These are phyloP conservation scores for Volvox carteri DNA, from an alignment of 163 green algal species.

Conservation along the genomic window DNA sequence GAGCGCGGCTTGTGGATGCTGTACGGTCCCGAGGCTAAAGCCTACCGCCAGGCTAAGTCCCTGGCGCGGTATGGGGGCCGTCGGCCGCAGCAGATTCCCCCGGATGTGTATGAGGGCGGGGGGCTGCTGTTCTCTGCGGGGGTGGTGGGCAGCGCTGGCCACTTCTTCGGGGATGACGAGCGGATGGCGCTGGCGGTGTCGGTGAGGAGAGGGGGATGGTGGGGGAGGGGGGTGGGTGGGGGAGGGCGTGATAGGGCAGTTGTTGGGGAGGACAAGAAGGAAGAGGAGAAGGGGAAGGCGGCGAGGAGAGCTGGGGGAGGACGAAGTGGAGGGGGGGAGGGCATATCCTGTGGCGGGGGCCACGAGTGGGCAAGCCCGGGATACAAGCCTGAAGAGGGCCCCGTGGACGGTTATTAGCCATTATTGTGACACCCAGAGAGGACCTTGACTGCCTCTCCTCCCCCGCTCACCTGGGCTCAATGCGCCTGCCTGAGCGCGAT, in stretches of 20 bases:
- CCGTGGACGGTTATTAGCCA: too few species aligned
- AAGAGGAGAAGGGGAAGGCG: neutral
- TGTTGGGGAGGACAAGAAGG: neutral
- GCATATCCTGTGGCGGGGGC: too few species aligned
- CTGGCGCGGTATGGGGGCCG: neutral
- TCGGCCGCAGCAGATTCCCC: neutral
- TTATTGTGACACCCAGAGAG: too few species aligned
- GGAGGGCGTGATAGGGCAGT: neutral
- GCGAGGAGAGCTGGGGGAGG: neutral
- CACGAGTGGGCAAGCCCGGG: too few species aligned
- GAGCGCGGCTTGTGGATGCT: neutral
- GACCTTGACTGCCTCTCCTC: too few species aligned
- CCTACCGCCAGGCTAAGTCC: neutral
- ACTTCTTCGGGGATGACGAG: slow-evolving; percentile 35
- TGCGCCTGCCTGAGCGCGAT: too few species aligned
- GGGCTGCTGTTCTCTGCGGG: neutral
- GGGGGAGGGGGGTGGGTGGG: neutral
- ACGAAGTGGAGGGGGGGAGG: too few species aligned
- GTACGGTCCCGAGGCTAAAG: neutral
- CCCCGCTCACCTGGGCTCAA: too few species aligned
- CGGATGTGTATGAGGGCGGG: neutral
- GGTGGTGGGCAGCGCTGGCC: neutral
- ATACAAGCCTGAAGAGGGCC: too few species aligned
- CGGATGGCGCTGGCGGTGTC: neutral
- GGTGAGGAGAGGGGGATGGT: neutral